Evolutionary conservation across 208 protist genomes (phyloP).

Genomic region (Trypanosoma avium): DNA sequence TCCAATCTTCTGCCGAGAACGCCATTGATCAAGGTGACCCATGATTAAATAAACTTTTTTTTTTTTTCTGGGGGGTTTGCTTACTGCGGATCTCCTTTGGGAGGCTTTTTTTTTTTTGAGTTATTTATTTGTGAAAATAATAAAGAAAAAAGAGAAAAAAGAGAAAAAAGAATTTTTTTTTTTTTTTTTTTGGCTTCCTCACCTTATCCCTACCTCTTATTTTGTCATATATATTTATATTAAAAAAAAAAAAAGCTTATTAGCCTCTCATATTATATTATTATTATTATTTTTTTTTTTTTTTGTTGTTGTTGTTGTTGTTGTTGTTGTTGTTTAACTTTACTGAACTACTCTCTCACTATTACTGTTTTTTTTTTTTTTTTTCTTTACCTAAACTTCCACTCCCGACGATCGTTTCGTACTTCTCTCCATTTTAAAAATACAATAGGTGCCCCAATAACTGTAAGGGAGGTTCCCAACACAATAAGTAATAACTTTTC

Average conservation of each 20-base stretch:
- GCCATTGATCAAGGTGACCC: constrained; percentile 92
- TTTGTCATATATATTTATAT: constrained; percentile 1
- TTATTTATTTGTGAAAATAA: constrained; percentile 1
- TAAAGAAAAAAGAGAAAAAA: constrained; percentile 11
- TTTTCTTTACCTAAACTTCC: constrained; percentile 32
- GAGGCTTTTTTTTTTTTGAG: not conserved
- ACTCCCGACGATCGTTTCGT: constrained; percentile 48
- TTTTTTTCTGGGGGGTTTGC: too few species aligned
- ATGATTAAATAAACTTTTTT: too few species aligned
- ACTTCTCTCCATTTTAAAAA: constrained; percentile 60
- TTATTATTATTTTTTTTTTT: too few species aligned
- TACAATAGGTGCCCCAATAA: constrained; percentile 57
- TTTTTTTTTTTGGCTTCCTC: not conserved
- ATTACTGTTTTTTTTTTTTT: not conserved
- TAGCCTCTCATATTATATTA: too few species aligned
- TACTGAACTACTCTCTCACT: too few species aligned
- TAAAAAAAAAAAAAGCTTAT: too few species aligned
- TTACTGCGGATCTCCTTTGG: not conserved
- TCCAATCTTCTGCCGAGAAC: constrained; percentile 91
- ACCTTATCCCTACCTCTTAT: too few species aligned
- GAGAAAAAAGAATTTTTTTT: not conserved
- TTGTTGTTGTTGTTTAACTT: too few species aligned
- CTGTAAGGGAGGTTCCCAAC: constrained; percentile 30
- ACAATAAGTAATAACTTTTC: constrained; percentile 38
- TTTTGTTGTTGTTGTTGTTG: not conserved